Evolutionary conservation across 2,329 filamentous ascomycete genomes (phyloP).

Genomic region (Boeremia lycopersici): DNA sequence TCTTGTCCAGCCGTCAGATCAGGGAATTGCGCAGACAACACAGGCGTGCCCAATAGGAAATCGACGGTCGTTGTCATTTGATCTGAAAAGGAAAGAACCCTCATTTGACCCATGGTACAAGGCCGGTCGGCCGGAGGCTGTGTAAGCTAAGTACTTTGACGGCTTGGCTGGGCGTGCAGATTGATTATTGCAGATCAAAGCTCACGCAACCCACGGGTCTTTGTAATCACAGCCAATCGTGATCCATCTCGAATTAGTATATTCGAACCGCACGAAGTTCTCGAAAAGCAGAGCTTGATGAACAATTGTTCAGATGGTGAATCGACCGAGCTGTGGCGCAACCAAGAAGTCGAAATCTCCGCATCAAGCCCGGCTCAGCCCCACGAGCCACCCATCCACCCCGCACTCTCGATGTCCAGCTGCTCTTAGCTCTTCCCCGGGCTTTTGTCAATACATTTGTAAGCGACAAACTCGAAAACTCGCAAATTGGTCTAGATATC

Average conservation of each 20-base stretch:
- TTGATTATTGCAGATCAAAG: neutral
- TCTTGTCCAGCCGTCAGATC: conserved; percentile 4
- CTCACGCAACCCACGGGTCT: neutral
- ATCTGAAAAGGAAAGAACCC: conserved; percentile 5
- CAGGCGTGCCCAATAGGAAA: neutral
- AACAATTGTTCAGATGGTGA: neutral
- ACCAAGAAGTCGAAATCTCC: neutral
- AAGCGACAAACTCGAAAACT: neutral
- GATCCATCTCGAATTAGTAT: neutral
- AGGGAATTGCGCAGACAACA: neutral
- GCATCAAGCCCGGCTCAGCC: conserved; percentile 1
- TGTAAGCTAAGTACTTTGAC: neutral
- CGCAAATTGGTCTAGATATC: neutral
- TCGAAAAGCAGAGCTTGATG: neutral
- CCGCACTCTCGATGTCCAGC: neutral
- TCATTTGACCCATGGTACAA: neutral
- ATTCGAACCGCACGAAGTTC: neutral
- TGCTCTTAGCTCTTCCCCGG: neutral
- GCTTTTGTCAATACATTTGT: neutral
- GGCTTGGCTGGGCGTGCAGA: neutral
- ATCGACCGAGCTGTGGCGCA: neutral
- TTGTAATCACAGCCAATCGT: neutral
- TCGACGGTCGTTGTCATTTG: neutral
- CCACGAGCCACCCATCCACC: neutral
- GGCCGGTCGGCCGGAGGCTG: conserved; percentile 1